Conservation (phyloP, 345 rosid species). For the Toxicodendron radicans region DNA sequence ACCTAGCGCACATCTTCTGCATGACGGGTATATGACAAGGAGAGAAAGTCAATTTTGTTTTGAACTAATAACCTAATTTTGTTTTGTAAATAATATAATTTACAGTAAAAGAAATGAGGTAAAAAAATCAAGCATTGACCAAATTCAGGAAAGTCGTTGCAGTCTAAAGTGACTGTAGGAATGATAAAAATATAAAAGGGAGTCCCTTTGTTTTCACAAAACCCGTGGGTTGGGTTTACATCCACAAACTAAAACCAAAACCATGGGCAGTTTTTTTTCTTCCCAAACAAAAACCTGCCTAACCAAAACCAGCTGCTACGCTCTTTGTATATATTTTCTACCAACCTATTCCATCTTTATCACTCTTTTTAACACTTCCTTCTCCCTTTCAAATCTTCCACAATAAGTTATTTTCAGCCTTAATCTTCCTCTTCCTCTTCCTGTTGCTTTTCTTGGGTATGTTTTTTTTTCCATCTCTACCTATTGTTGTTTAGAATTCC, state of each 20-base stretch:
- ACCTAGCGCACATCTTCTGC: conserved; percentile 97
- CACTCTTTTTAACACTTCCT: not conserved
- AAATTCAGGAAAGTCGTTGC: no score
- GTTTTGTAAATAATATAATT: no score
- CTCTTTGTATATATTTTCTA: conserved; percentile 27
- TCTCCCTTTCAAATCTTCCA: conserved; percentile 9
- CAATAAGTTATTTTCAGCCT: not conserved
- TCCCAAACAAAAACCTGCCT: conserved; percentile 17
- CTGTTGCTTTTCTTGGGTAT: conserved; percentile 19
- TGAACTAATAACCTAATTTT: conserved; percentile 66
- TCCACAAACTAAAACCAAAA: conserved; percentile 26
- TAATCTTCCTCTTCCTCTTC: conserved; percentile 9
- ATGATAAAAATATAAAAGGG: not conserved
- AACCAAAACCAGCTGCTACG: conserved; percentile 54
- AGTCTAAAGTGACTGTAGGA: no score
- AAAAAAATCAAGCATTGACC: no score
- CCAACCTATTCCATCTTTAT: conserved; percentile 7
- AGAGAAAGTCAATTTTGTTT: conserved; percentile 94
- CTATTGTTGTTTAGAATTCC: not conserved
- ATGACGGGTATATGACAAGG: conserved; percentile 87
- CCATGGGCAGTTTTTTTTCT: conserved; percentile 61
- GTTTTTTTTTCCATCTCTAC: not conserved
- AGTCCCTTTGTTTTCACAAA: conserved; percentile 12
- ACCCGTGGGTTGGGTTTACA: conserved; percentile 27
- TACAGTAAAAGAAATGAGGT: no score